Evolutionary conservation across 495 filamentous ascomycete genomes (phyloP), one percentile per base, ranked within the genome.

Genomic region (Immersiella caudata): DNA sequence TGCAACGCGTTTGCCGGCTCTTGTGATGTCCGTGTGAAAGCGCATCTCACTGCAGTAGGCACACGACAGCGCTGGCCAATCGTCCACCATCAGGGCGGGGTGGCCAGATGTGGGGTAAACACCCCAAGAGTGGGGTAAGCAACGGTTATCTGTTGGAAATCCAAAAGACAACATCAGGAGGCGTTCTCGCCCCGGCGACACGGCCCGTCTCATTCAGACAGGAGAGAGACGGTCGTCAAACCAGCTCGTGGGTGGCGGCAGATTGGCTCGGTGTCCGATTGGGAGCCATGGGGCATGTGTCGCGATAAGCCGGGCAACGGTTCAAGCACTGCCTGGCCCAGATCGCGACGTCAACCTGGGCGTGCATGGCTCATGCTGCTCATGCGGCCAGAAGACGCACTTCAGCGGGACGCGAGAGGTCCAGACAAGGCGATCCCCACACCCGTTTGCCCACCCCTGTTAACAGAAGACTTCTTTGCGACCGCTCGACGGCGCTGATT

Each of bases 391-490:
- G 20, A 29, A 16, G 26, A 22, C 36, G 57, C 25, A 35, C 25
- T 36, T 35, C 25, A 3, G 57, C 57, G 12, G 25, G 24, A 60
- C 14, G 57, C 57, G 57, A 35, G n/a, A 36, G 27, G 57, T 35
- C 57, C 57, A 60, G 57, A 60, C 57, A 60, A 36, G 57, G 26
- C 57, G 11, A 60, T 60, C 57, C 26, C 57, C 57, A 60, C 57
- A 59, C 27, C n/a, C 27, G 25, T 22, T 20, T 26, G 27, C n/a
- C 22, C 6, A 25, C 52, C 54, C 57, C 25, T 36, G 25, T 29
- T 11, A 60, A 6, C 11, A 12, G 0, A 60, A 25, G 27, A 25
- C 29, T 36, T 33, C 29, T 20, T 35, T 35, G 57, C 57, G 57
- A 33, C 25, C 12, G 20, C 26, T 11, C 2, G 14, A 9, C 29